phyloP scores from a whole-genome alignment of 768 basidiomycete species.

The Cyclocybe aegerita region DNA sequence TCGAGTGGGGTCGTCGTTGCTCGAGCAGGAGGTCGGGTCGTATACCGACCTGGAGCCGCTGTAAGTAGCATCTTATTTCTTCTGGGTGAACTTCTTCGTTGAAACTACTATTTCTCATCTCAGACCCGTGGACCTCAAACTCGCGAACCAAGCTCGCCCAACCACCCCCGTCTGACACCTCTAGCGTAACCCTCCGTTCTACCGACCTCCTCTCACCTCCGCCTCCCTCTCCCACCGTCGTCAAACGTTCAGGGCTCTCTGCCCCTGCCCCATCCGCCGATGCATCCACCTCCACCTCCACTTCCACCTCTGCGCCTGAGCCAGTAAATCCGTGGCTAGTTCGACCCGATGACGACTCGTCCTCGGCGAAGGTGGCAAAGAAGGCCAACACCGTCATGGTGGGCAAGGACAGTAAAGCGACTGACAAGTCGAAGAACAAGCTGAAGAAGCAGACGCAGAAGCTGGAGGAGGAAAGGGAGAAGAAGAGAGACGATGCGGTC shows the following conservation, averaged over 20 bases:
- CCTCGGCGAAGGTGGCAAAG: slow-evolving; percentile 45
- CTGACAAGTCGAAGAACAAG: slow-evolving; percentile 70
- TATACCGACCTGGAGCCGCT: slow-evolving; percentile 53
- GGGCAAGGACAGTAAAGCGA: slow-evolving; percentile 59
- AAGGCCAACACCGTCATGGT: slow-evolving; percentile 76
- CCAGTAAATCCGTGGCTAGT: slow-evolving; percentile 81
- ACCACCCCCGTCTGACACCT: slow-evolving; percentile 51
- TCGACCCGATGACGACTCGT: slow-evolving; percentile 24
- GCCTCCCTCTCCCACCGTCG: slow-evolving; percentile 26
- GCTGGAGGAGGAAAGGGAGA: slow-evolving; percentile 53
- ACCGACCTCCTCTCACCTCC: slow-evolving; percentile 46
- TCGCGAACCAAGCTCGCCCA: slow-evolving; percentile 13
- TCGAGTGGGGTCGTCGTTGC: slow-evolving; percentile 42
- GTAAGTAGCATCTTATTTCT: slow-evolving; percentile 21
- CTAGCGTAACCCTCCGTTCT: slow-evolving; percentile 69
- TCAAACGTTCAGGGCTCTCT: slow-evolving; percentile 11
- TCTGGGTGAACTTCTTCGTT: neutral
- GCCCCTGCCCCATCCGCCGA: slow-evolving; percentile 12
- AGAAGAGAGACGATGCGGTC: slow-evolving; percentile 68
- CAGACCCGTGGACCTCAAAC: slow-evolving; percentile 14
- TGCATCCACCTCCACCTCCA: slow-evolving; percentile 9
- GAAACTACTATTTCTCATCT: neutral
- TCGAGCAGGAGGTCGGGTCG: slow-evolving; percentile 67
- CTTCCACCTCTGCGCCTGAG: neutral
- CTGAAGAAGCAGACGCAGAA: slow-evolving; percentile 67